Conservation (phyloP, 805 yeast genomes). For the Starmerella cellae region DNA sequence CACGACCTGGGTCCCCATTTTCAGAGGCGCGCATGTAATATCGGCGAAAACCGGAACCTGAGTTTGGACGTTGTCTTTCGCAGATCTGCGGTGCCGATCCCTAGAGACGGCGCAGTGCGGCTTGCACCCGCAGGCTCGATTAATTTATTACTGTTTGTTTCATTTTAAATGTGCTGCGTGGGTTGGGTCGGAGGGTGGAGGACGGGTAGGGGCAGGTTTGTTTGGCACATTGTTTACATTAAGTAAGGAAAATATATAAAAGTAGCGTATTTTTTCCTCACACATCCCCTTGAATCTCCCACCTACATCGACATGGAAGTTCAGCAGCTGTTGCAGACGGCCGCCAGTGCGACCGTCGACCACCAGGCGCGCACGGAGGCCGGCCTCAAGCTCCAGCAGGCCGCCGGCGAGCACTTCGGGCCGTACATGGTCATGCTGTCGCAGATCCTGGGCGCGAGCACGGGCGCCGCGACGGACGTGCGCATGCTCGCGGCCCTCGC, state of each 20-base stretch:
- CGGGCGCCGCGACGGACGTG: slow-evolving; percentile 47
- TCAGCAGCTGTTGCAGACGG: slow-evolving; percentile 18
- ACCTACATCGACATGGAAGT: slow-evolving; percentile 11
- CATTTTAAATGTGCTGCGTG: background rate
- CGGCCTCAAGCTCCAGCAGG: slow-evolving; percentile 41
- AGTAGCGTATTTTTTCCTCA: slow-evolving; percentile 3
- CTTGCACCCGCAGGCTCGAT: too few species aligned
- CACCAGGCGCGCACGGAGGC: slow-evolving; percentile 14
- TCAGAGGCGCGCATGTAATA: too few species aligned
- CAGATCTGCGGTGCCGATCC: too few species aligned
- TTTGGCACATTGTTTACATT: slow-evolving; percentile 14
- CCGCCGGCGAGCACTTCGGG: slow-evolving; percentile 61
- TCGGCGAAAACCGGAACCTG: too few species aligned
- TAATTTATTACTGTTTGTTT: too few species aligned
- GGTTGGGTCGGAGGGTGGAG: background rate
- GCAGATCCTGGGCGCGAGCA: slow-evolving; percentile 53
- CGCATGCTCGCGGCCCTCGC: slow-evolving; percentile 84
- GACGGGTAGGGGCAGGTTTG: slow-evolving; percentile 1
- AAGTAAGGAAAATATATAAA: slow-evolving; percentile 3
- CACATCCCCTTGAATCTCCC: background rate
- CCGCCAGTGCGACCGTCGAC: slow-evolving; percentile 19
- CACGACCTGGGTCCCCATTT: too few species aligned
- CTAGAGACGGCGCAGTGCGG: too few species aligned
- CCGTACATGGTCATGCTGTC: slow-evolving; percentile 59
- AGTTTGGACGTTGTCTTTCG: too few species aligned